A percentile compares a stretch with the other conserved stretches of the same genome.
These are phyloP conservation scores for Botrytis cinerea DNA, from an alignment of 2,329 filamentous ascomycete genomes.

Conservation along the genomic window DNA sequence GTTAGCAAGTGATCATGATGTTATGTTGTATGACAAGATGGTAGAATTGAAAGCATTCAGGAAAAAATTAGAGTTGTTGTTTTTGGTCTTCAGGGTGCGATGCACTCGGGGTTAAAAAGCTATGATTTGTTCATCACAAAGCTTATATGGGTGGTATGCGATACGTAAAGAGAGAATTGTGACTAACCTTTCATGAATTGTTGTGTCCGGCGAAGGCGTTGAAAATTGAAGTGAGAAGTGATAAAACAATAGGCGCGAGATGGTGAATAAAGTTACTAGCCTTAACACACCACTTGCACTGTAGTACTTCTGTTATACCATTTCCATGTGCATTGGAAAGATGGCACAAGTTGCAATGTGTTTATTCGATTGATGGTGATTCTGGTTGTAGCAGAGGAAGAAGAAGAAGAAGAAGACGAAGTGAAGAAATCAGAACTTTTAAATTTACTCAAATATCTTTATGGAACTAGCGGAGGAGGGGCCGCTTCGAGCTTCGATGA, in stretches of 20 bases:
- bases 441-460: neutral
- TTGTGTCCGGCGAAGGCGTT: neutral
- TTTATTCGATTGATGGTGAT: neutral
- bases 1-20: slow-evolving; percentile 49
- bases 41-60: slow-evolving; percentile 37
- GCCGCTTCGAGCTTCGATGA: neutral
- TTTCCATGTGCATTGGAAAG: neutral
- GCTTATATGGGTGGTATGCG: slow-evolving; percentile 24
- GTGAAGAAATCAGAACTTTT: neutral
- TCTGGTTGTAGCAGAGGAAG: neutral
- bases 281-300: neutral
- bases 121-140: slow-evolving; percentile 43
- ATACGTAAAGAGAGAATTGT: slow-evolving; percentile 24
- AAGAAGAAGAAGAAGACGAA: too few species aligned
- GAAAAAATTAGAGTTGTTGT: slow-evolving; percentile 48
- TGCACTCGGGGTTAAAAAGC: slow-evolving; percentile 46
- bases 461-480: neutral
- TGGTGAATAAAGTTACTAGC: neutral
- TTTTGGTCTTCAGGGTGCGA: slow-evolving; percentile 44
- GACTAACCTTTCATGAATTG: slow-evolving; percentile 34
- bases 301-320: neutral
- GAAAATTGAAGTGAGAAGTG: neutral
- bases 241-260: neutral
- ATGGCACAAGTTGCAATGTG: too few species aligned
- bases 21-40: slow-evolving; percentile 49